These are phyloP conservation scores for Polyplosphaeria fusca DNA, from an alignment of 495 filamentous ascomycete species.

Conservation along the genomic window DNA sequence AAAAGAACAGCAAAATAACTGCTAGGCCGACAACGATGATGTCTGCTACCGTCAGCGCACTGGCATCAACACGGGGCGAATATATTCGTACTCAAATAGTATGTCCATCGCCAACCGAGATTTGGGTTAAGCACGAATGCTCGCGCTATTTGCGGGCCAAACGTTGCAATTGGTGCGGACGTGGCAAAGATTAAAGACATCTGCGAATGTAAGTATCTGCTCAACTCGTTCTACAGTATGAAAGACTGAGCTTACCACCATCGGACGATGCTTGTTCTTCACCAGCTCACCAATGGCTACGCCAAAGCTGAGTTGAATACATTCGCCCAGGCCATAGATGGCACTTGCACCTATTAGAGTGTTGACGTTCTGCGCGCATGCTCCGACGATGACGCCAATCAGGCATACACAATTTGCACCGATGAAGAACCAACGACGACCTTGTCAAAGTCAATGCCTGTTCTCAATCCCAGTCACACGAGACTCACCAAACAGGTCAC, in stretches of 20 bases:
- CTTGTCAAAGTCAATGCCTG: neutral
- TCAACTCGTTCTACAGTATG: too few species aligned
- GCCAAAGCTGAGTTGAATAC: slow-evolving; percentile 14
- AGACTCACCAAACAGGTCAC: slow-evolving; percentile 17
- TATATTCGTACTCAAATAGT: slow-evolving; percentile 19
- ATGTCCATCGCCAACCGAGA: slow-evolving; percentile 22
- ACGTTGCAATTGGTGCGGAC: slow-evolving; percentile 11
- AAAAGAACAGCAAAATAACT: slow-evolving; percentile 19
- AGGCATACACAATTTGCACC: slow-evolving; percentile 24
- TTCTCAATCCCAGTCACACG: neutral
- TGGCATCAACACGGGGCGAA: too few species aligned
- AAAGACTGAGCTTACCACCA: slow-evolving; percentile 3
- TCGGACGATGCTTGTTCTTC: slow-evolving; percentile 16
- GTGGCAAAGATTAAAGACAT: slow-evolving; percentile 17
- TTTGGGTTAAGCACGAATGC: slow-evolving; percentile 7
- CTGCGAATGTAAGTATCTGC: neutral
- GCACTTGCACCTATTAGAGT: slow-evolving; percentile 29
- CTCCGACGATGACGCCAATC: slow-evolving; percentile 36
- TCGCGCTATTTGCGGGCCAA: slow-evolving; percentile 28
- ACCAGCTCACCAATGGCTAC: slow-evolving; percentile 22
- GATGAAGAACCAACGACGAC: slow-evolving; percentile 35
- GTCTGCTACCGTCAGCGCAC: neutral
- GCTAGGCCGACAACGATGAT: slow-evolving; percentile 23
- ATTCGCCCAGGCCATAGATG: slow-evolving; percentile 16
- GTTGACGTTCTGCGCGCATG: slow-evolving; percentile 30